Base-by-base conservation (phyloP, 768 basidiomycete genomes). In the Psilocybe azurescens region DNA sequence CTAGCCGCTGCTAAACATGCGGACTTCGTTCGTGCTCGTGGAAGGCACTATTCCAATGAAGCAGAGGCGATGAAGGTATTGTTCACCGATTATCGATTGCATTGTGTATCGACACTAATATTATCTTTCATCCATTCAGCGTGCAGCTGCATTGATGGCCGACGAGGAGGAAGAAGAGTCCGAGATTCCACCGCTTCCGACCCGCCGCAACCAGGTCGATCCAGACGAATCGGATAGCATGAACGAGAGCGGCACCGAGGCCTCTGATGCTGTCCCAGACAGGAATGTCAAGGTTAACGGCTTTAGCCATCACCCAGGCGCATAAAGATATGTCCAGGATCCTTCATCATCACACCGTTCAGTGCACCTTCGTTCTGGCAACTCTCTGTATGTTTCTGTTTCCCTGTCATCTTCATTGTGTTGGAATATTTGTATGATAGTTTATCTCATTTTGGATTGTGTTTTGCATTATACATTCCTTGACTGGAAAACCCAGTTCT, bases 1-100 rank as follows among this genome's bases (percentile, higher is more conserved):
- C 13, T 63, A 95, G 93, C 93, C 61, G 88, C 88, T 51, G 89
- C 84, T 39, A 94, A 93, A 76, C 93, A 92, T 68, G 91, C 88
- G 13, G 93, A 81, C 24, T 95, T 95, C 69, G 81, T 94, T 33
- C 85, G 86, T 65, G 93, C 92, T 24, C 84, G 93, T 24, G 91
- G 90, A 57, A 81, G 91, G 58, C 94, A 95, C 70, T 95, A 95
- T 68, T 94, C 93, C 5, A 94, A 95, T 54, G 94, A 95, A 72
- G 94, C 91, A 1, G 91, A 94, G 72, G 94, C 93, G 16, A 94
- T 95, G 94, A 94, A 94, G 87, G 93, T 90, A 74, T 50, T 74
- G 52, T 53, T n/a, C 49, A 47, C 47, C 53, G 49, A 58, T 46
- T n/a, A 13, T 48, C 18, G 41, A 2, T 41, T 53, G 11, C 50